Evolutionary conservation across 148 eudicot genomes (phyloP).

Genomic region (Polygonum aviculare): DNA sequence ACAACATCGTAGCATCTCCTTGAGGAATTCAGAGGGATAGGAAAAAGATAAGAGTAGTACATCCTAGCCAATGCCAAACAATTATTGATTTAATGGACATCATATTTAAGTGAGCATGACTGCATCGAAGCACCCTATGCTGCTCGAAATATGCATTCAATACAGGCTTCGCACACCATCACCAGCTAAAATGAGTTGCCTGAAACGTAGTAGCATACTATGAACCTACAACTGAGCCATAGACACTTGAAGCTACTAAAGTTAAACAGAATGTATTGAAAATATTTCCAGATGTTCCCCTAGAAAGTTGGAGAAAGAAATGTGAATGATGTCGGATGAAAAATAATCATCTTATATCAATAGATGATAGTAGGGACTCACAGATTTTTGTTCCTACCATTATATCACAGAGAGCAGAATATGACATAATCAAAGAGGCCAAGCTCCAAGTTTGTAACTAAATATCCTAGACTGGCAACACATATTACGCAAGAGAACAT

Average conservation of each 20-base stretch:
- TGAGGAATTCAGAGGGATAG: background rate
- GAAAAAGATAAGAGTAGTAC: background rate
- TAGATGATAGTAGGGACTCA: background rate
- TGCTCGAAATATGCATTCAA: background rate
- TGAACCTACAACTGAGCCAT: background rate
- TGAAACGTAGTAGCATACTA: background rate
- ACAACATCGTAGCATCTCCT: background rate
- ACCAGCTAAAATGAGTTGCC: background rate
- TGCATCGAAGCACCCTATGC: background rate
- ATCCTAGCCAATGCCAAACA: background rate
- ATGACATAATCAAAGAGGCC: no score
- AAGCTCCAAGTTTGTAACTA: background rate
- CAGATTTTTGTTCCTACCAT: background rate
- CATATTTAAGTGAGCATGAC: background rate
- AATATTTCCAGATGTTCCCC: background rate
- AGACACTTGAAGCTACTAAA: background rate
- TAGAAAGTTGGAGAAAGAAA: background rate
- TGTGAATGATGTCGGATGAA: background rate
- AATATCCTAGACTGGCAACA: background rate
- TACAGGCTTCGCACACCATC: background rate
- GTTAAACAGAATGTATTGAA: background rate
- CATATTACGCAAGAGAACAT: background rate
- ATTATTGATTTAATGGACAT: background rate
- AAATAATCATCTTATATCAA: background rate
- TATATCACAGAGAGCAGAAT: background rate